phyloP scores from a whole-genome alignment of 1,284 basidiomycete genomes.

The Ceratobasidium sp. region DNA sequence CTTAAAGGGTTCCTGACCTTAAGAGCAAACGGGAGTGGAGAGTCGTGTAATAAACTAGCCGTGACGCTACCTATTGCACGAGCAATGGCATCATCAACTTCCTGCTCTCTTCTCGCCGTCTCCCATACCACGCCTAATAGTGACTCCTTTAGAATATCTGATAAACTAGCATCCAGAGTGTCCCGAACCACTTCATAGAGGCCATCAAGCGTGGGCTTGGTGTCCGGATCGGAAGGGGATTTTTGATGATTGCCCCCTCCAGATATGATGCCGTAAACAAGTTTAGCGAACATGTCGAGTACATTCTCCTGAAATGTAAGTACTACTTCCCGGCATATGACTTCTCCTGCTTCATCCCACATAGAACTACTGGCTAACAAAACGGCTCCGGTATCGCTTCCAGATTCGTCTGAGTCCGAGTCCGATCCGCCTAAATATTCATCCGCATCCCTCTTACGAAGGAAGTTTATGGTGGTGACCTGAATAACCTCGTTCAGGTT shows the following conservation, averaged over 20 bases:
- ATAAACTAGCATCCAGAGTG: not conserved
- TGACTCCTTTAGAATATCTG: not conserved
- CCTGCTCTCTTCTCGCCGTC: not conserved
- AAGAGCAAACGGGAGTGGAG: not conserved
- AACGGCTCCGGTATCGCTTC: not conserved
- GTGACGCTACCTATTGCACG: not conserved
- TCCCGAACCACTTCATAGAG: not conserved
- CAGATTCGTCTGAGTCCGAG: no score
- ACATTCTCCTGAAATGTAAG: not conserved
- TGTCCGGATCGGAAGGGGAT: not conserved
- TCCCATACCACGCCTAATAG: not conserved
- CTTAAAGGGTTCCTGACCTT: not conserved
- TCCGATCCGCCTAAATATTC: no score
- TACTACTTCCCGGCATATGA: not conserved
- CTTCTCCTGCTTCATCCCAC: not conserved
- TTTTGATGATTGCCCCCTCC: not conserved
- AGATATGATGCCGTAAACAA: not conserved
- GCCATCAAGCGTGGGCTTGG: not conserved
- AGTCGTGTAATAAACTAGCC: not conserved
- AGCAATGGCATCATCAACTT: not conserved
- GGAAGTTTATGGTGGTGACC: not conserved
- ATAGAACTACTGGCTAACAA: not conserved
- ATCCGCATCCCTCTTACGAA: no score
- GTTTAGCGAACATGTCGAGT: not conserved
- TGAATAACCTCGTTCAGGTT: not conserved